Evolutionary conservation across 768 basidiomycete genomes (phyloP), one percentile per base, ranked within the genome.

Genomic region (Chalciporus pseudorubinellus): DNA sequence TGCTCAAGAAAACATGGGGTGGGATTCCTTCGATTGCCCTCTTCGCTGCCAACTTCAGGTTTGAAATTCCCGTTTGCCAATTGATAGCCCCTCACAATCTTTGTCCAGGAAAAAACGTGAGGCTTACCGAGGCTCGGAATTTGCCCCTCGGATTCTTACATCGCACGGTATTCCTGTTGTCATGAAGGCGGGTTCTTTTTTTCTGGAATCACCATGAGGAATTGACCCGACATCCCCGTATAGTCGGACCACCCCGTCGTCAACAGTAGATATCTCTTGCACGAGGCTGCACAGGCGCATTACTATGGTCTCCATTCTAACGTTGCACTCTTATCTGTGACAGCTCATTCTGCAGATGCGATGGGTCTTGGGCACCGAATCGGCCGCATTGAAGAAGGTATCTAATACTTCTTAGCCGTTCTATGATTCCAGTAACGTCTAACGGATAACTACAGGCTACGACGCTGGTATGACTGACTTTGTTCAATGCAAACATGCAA

Each of bases 101-200:
- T 26, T 34, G 29, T 33, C 56, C 34, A 81, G 89, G 33, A 81
- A 83, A 59, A 94, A 92, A 69, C 80, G 85, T 9, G 93, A 97
- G 68, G 80, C 89, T 0, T 95, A 88, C 65, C 76, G 89, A 41
- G 81, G 82, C 1, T 87, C 88, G 1, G 88, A 89, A 59, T 94
- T 88, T 59, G 89, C 92, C 0, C 81, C 89, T 5, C 82, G 83
- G 29, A 77, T 94, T 44, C 73, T 95, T 6, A 77, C 84, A 3
- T 79, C 86, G 42, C 72, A 83, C 39, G 87, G 83, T 3, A 64
- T 93, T 42, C 75, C 76, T 1, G 84, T 92, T 4, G 71, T 84
- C 10, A 83, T 92, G 83, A 92, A 94, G 80, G 88, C 78, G 49
- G 26, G 62, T 60, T 7, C 13, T 50, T 9, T 26, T 26, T 6